Evolutionary conservation across 768 basidiomycete genomes (phyloP), one percentile per base, ranked within the genome.

Genomic region (Suillus plorans): DNA sequence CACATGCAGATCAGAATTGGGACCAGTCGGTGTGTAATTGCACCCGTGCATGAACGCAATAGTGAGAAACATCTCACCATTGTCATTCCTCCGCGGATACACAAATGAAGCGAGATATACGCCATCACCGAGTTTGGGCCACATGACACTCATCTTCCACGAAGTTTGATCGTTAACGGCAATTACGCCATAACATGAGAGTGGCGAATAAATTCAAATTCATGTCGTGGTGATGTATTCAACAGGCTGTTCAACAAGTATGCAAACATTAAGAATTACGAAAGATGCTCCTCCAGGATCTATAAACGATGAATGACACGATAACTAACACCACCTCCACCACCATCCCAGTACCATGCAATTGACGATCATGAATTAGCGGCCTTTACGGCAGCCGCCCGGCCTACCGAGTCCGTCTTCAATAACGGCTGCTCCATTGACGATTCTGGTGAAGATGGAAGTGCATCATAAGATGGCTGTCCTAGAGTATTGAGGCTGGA

Each of bases 361-460:
- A 28, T 20, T 41, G 25, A 25, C 18, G 12, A 41, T 42, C 58
- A 44, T 42, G 28, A 42, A 42, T 31, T 7, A 59, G 41, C 28
- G 41, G 41, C 18, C 39, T 36, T 25, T 18, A 39, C 5, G 9
- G 39, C 16, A 28, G 25, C 18, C 58, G 25, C 18, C 58, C 41
- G 28, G 12, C 20, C 39, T 42, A 18, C 16, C 10, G 10, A 58
- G 62, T 37, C 41, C 55, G 41, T 39, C 6, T 63, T 68, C 60
- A 65, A 65, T 49, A 58, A 66, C 34, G 55, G 60, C 62, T 68
- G 67, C 62, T 61, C 64, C 66, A 61, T 56, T 25, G 58, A 44
- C 9, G 80, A 82, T 57, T 82, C 82, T 5, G 80, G 80, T 36
- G 82, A 81, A 60, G 84, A 84, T 47, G 79, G 80, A 45, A 83